Evolutionary conservation across 257 asterid genomes (phyloP), one percentile per base, ranked within the genome.

Genomic region (Fraxinus pennsylvanica): DNA sequence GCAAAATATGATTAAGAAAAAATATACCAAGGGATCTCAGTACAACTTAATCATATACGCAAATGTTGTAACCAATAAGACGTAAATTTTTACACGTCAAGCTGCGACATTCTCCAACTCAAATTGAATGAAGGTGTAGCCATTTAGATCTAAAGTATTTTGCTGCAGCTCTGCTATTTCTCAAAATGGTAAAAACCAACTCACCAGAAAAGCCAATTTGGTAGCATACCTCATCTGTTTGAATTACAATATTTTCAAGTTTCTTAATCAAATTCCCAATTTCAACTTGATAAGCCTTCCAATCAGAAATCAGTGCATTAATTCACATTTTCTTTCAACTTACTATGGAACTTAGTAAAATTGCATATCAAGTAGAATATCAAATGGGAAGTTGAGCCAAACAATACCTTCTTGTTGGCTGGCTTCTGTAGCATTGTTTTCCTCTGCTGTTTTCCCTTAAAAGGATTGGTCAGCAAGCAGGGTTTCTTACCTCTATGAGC

Each of bases 321-420:
- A 50, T 74, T 43, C 79, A 69, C 76, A 71, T 17, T 7, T 21
- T 32, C 66, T 77, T 66, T 35, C 71, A 77, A 14, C 50, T 41
- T 38, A 67, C 75, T 43, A 35, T 71, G 32, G 72, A 71, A 61
- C 50, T 9, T 15, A 8, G 66, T 67, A 63, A 50, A 75, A 45
- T 70, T 14, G 82, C 81, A 75, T 50, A 50, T 39, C 10, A 22
- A 36, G 74, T 61, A 29, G 14, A 79, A 54, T 43, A 72, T n/a
- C 54, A 25, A 65, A 50, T 19, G 47, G 76, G 39, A 74, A 73
- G 32, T 80, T 73, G 35, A 74, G 75, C 71, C 75, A 72, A 78
- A 79, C 70, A 33, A 72, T 86, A 94, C 96, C 96, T 86, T 86
- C 71, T 74, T 81, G 77, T 43, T 79, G 71, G 78, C 84, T 70